A percentile compares a stretch with the other conserved stretches of the same genome.
Conservation (phyloP, 1,284 basidiomycete species). For the Ceratobasidium sp. region DNA sequence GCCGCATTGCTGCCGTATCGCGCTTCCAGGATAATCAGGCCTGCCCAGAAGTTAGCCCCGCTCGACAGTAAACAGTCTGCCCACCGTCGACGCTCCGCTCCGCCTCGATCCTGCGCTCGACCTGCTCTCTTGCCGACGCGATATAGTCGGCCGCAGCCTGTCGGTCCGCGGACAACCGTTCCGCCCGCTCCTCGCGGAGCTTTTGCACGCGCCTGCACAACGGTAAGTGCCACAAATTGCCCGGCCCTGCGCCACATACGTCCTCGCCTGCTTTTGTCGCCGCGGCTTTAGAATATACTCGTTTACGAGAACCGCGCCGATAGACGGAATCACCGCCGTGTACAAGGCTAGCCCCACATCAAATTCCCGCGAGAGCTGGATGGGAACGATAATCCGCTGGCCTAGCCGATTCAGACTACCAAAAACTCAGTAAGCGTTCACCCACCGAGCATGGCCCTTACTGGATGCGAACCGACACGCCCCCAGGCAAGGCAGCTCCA, state of each 20-base stretch:
- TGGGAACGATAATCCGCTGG: constrained; percentile 67
- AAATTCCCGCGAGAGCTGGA: constrained; percentile 65
- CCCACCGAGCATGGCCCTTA: background rate
- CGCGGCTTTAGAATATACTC: constrained; percentile 69
- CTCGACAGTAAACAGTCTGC: constrained; percentile 27
- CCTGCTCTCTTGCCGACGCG: constrained; percentile 59
- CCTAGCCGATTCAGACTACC: constrained; percentile 63
- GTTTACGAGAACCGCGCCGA: constrained; percentile 65
- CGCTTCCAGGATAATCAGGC: constrained; percentile 79
- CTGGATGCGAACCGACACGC: constrained; percentile 27
- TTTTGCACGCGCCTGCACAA: constrained; percentile 58
- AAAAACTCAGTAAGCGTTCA: constrained; percentile 7
- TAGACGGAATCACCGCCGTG: constrained; percentile 67
- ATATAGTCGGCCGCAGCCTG: constrained; percentile 69
- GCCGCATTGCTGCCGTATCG: too few relatives aligned
- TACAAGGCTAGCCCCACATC: constrained; percentile 62
- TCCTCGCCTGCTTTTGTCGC: constrained; percentile 61
- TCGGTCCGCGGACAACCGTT: constrained; percentile 69
- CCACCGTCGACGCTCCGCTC: constrained; percentile 59
- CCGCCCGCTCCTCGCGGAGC: constrained; percentile 64
- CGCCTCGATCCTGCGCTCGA: constrained; percentile 56
- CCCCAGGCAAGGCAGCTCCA: constrained; percentile 24
- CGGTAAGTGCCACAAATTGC: constrained; percentile 18
- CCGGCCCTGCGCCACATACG: constrained; percentile 58
- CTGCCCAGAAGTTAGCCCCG: constrained; percentile 56